Evolutionary conservation across 2,329 filamentous ascomycete species (phyloP).

Genomic region (Cryphonectria carpinicola): DNA sequence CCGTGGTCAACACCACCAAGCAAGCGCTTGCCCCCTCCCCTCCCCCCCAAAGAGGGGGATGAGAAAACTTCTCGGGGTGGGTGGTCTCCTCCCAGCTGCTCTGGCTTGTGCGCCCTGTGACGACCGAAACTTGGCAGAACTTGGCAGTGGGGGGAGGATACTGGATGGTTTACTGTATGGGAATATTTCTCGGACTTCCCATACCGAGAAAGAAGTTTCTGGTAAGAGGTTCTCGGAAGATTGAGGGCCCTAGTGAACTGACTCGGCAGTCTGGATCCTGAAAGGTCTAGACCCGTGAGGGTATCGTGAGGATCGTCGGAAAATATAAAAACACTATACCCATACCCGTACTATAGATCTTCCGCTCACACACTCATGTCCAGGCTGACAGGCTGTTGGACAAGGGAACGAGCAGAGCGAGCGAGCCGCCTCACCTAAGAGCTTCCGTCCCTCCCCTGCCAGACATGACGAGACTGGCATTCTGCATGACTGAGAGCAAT

Average conservation of each 20-base stretch:
- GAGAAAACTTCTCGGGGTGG: not conserved
- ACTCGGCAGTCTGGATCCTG: not conserved
- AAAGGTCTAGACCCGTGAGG: not conserved
- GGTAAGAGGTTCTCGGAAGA: not conserved
- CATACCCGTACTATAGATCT: not conserved
- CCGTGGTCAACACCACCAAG: slow-evolving; percentile 1
- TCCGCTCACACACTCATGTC: not conserved
- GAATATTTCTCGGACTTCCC: slow-evolving; percentile 6
- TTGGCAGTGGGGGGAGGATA: slow-evolving; percentile 17
- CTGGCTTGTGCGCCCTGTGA: not conserved
- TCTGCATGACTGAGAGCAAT: not conserved
- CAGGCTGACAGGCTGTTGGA: not conserved
- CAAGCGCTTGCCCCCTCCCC: too few relatives aligned
- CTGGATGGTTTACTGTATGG: slow-evolving; percentile 11
- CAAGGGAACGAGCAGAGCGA: not conserved
- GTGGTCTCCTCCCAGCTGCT: not conserved
- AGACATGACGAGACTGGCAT: not conserved
- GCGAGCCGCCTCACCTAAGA: not conserved
- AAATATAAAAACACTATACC: not conserved
- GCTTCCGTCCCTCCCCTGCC: not conserved
- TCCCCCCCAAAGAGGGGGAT: too few relatives aligned
- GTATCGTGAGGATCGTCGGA: not conserved
- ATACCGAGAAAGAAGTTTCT: not conserved
- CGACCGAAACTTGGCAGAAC: slow-evolving; percentile 21
- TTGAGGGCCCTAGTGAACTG: not conserved